phyloP scores from a whole-genome alignment of 805 yeast species.

The Wickerhamiella dianesei region DNA sequence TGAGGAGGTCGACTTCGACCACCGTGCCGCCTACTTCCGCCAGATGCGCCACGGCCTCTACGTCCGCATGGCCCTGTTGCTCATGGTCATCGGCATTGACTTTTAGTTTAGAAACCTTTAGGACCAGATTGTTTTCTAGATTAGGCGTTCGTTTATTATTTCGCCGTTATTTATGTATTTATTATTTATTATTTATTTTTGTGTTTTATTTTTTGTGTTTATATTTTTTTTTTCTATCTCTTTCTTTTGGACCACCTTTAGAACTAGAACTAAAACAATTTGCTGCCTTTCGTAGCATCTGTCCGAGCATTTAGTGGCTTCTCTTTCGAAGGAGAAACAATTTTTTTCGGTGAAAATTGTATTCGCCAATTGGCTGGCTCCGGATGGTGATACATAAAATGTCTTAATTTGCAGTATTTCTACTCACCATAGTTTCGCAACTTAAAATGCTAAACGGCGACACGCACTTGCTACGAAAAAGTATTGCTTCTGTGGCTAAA shows the following conservation, averaged over 20 bases:
- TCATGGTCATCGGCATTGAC: conserved; percentile 95
- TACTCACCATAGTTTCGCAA: too few relatives aligned
- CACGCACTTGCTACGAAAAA: too few relatives aligned
- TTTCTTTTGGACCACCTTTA: too few relatives aligned
- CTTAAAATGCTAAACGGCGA: too few relatives aligned
- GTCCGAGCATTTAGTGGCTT: too few relatives aligned
- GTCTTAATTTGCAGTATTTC: too few relatives aligned
- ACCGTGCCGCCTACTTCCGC: conserved; percentile 98
- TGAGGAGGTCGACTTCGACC: conserved; percentile 98
- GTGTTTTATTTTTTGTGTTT: conserved; percentile 5
- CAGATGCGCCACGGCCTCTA: conserved; percentile 98
- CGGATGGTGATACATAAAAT: too few relatives aligned
- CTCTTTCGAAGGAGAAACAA: too few relatives aligned
- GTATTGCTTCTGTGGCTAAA: too few relatives aligned
- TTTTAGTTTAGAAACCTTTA: conserved; percentile 29
- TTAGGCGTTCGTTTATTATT: conserved; percentile 2
- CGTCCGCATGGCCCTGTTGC: conserved; percentile 96
- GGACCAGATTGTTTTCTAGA: conserved; percentile 7
- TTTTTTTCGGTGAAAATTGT: too few relatives aligned
- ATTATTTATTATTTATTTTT: conserved; percentile 5
- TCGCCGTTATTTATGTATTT: conserved; percentile 10
- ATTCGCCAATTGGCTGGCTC: too few relatives aligned
- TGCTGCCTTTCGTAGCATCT: too few relatives aligned
- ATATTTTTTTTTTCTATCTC: conserved; percentile 2
- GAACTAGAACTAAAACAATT: conserved; percentile 4